Base-by-base conservation (phyloP, 2,329 filamentous ascomycete genomes). In the Nothopassalora personata region DNA sequence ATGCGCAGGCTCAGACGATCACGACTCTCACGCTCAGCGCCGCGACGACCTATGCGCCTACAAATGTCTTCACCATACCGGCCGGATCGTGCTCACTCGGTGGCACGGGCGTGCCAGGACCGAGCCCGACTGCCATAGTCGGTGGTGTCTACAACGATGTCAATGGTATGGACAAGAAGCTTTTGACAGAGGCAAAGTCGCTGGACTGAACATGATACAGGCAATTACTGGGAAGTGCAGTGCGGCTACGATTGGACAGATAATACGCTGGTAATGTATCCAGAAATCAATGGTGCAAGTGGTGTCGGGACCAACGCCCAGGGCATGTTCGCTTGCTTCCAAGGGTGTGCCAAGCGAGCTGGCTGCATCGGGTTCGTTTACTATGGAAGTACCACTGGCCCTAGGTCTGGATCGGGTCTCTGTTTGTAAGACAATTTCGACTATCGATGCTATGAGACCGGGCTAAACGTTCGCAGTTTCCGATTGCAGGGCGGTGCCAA, bases 191-290 rank as follows among this genome's bases (percentile, higher is more conserved):
- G 7, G 9, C 8, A 11, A 8, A 46, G 15, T 46, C 15, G 15
- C 8, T 8, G 43, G 7, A 18, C 15, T 18, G 1, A 46, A 11
- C 15, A 1, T 46, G 19, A 3, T 46, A 7, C 43, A 46, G 43
- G 51, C 31, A 53, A 53, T 18, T 53, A 53, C 33, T 53, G 51
- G 51, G 6, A 39, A 34, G 34, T 53, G n/a, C 51, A 39, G 23
- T 53, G 51, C 19, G 51, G 30, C 3, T 53, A 39, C 31, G 33
- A 53, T 8, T 46, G 43, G 43, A 46, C 43, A 8, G 43, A 46
- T n/a, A 46, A 46, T 15, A 46, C 43, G 7, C 9, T 23, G 7
- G n/a, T 23, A 4, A 46, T 46, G 43, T 46, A 46, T 46, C 43
- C 43, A 31, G 51, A 8, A n/a, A 33, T 28, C 27, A 36, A 27